Conservation (phyloP, 805 yeast genomes). For the Sungouiozyma ichnusensis region DNA sequence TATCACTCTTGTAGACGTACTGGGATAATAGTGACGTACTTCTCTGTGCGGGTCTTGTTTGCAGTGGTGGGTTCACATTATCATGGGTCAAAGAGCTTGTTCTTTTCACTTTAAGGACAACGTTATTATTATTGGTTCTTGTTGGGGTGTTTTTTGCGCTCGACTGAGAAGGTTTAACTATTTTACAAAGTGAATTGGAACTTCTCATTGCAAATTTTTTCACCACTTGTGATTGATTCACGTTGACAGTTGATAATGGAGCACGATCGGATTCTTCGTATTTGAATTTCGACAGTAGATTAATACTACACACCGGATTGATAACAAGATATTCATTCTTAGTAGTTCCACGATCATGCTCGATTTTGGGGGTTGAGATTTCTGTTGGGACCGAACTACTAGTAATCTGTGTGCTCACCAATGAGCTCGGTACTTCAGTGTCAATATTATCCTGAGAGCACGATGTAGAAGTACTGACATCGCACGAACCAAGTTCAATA, state of each 20-base stretch:
- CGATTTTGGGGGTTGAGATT: not conserved
- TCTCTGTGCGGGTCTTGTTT: constrained; percentile 9
- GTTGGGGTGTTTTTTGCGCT: no score
- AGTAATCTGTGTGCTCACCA: constrained; percentile 19
- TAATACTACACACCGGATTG: no score
- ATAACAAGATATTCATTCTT: no score
- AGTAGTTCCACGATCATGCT: no score
- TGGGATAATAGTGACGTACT: constrained; percentile 15
- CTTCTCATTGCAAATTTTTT: not conserved
- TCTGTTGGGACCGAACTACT: constrained; percentile 8
- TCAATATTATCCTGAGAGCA: constrained; percentile 9
- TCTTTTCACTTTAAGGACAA: not conserved
- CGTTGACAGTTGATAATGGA: not conserved
- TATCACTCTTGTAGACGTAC: constrained; percentile 12
- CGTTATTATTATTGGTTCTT: not conserved
- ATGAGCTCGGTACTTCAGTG: constrained; percentile 23
- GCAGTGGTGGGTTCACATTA: no score
- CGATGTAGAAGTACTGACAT: not conserved
- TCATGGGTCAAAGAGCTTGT: not conserved
- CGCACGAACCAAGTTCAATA: not conserved
- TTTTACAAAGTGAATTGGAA: not conserved
- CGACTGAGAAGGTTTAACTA: no score
- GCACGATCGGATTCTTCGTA: not conserved
- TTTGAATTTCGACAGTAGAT: not conserved
- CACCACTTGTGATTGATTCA: not conserved